Evolutionary conservation across 129 eudicot species (phyloP), one percentile per base, ranked within the genome.

Genomic region (Cynara cardunculus): DNA sequence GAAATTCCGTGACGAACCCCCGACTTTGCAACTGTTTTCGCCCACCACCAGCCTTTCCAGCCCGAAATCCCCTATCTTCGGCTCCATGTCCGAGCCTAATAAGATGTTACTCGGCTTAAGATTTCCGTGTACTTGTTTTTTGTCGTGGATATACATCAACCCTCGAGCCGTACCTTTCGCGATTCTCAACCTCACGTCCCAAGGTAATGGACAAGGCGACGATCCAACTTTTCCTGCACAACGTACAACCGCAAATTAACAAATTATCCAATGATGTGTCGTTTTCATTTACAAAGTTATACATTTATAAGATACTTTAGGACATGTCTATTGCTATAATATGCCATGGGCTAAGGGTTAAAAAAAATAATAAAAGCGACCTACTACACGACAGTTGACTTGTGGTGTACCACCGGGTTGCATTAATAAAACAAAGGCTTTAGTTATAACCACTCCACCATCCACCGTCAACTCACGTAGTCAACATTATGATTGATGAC

Each of bases 151-250:
- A 88, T 92, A 93, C 67, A 82, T 79, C 2, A 96, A 88, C 72
- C 99, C 99, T 3, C 97, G 93, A 26, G 99, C 99, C 7, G 93
- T 85, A 2, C 99, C 99, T 89, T 84, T 92, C 27, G 97, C 98
- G 83, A 96, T 93, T 82, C 86, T 93, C 74, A 96, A 89, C 85
- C 99, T 88, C 35, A 84, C 76, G 69, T 88, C 98, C 99, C 99
- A 96, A 2, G 97, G 97, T 76, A 96, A 32, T 27, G 91, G 90
- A 78, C 97, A 92, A 5, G 99, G 99, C 14, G 99, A 91, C 2
- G 98, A 92, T 22, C 99, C 98, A 19, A 85, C 88, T 86, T 96
- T 96, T n/a, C 97, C 99, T 96, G 81, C 75, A 70, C 68, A 19
- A 27, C 25, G 24, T 72, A 26, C 77, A 83, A 61, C 79, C 66